A percentile compares a stretch with the other conserved stretches of the same genome.
These are phyloP conservation scores for Sporothrix euskadiensis DNA, from an alignment of 2,329 filamentous ascomycete genomes.

Conservation along the genomic window DNA sequence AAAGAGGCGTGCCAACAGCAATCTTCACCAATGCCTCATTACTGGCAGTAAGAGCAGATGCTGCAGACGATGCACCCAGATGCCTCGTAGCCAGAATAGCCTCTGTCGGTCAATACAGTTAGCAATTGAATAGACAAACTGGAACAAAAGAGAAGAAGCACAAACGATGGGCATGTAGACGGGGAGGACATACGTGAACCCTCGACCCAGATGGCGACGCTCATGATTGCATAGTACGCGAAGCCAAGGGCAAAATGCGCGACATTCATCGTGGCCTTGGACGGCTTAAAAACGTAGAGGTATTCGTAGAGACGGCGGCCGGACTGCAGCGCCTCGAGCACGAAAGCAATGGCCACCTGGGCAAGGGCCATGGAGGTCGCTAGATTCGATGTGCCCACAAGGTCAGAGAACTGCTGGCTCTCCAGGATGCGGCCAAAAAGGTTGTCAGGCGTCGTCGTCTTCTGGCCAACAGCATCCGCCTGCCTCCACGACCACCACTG, in stretches of 20 bases:
- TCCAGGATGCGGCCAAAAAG: slow-evolving; percentile 24
- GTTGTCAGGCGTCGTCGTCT: not conserved
- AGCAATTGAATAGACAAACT: not conserved
- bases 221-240: slow-evolving; percentile 72
- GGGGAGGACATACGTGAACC: slow-evolving; percentile 65
- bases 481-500: slow-evolving; percentile 52
- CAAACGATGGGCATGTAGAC: slow-evolving; percentile 44
- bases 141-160: not conserved
- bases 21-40: slow-evolving; percentile 47
- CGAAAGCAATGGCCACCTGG: slow-evolving; percentile 67
- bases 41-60: not conserved
- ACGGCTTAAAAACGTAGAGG: slow-evolving; percentile 62
- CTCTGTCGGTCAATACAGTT: slow-evolving; percentile 26
- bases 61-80: slow-evolving; percentile 25
- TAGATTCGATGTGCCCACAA: slow-evolving; percentile 22
- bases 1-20: slow-evolving; percentile 60
- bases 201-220: slow-evolving; percentile 81
- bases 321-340: slow-evolving; percentile 74
- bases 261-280: slow-evolving; percentile 78
- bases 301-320: slow-evolving; percentile 75
- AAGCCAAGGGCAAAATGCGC: slow-evolving; percentile 80
- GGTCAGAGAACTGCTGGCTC: not conserved
- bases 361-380: slow-evolving; percentile 55
- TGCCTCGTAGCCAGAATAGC: slow-evolving; percentile 37
- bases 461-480: not conserved